phyloP scores from a whole-genome alignment of 306 rosid species.

The Lupinus albus region DNA sequence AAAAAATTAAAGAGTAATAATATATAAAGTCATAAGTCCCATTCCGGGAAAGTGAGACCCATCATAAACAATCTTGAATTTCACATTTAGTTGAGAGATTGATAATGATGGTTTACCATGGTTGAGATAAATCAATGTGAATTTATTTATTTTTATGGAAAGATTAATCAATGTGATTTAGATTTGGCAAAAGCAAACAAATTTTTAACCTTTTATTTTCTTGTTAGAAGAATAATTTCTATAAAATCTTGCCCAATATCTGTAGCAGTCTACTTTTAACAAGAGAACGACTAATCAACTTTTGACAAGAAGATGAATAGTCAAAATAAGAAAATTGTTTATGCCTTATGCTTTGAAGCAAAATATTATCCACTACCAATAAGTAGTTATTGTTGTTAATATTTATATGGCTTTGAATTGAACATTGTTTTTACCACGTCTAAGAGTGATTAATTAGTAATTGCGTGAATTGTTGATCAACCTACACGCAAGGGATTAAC shows the following conservation, averaged over 20 bases:
- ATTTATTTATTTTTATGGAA: no score
- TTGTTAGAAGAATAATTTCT: conserved; percentile 6
- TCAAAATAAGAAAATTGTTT: neutral
- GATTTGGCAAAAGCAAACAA: neutral
- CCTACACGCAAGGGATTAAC: neutral
- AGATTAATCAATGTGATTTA: conserved; percentile 3
- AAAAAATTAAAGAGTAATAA: no score
- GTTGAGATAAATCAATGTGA: no score
- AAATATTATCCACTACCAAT: conserved; percentile 37
- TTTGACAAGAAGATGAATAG: no score
- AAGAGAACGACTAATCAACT: conserved; percentile 4
- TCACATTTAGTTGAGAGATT: no score
- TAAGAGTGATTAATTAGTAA: neutral
- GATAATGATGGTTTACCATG: neutral
- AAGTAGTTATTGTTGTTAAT: no score
- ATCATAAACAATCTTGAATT: no score
- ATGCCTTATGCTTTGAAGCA: conserved; percentile 36
- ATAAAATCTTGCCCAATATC: neutral
- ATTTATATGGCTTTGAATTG: no score
- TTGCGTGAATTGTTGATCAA: neutral
- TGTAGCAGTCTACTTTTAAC: conserved; percentile 11
- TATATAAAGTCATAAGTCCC: no score
- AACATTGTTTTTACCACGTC: no score
- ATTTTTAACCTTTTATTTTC: neutral
- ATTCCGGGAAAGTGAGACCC: no score